Evolutionary conservation across 2,329 filamentous ascomycete species (phyloP).

Genomic region (Sclerotinia nivalis): DNA sequence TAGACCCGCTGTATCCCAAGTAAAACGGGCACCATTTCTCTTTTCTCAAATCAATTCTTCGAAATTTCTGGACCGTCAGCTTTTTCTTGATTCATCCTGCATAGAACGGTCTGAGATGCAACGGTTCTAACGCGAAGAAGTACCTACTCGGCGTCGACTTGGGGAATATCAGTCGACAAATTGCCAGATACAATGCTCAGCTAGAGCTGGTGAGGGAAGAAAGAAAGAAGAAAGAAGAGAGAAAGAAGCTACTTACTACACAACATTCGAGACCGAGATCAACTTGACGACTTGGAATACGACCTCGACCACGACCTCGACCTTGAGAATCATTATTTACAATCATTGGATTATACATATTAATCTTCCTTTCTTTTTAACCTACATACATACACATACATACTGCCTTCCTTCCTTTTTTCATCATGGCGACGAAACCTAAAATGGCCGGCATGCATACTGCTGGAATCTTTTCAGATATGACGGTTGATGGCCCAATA

Average conservation of each 20-base stretch:
- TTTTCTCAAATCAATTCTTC: conserved; percentile 10
- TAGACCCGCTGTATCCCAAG: conserved; percentile 19
- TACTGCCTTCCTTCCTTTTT: neutral
- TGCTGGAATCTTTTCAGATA: conserved; percentile 90
- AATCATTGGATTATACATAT: neutral
- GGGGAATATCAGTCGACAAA: conserved; percentile 6
- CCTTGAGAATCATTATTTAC: neutral
- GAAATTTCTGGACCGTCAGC: conserved; percentile 3
- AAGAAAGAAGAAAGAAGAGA: conserved; percentile 29
- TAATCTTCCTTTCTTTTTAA: conserved; percentile 8
- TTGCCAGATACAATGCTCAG: conserved; percentile 31
- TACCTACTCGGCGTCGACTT: conserved; percentile 17
- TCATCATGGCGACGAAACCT: conserved; percentile 52
- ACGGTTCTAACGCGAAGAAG: conserved; percentile 7
- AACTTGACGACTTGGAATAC: neutral
- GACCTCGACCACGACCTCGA: conserved; percentile 3
- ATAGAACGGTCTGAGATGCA: conserved; percentile 13
- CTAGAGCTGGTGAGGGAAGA: conserved; percentile 31
- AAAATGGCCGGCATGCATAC: conserved; percentile 72
- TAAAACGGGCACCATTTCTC: conserved; percentile 6
- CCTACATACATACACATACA: neutral
- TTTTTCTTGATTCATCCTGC: conserved; percentile 7
- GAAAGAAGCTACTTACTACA: neutral
- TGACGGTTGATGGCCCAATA: conserved; percentile 86
- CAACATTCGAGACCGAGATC: conserved; percentile 9